A percentile compares a stretch with the other conserved stretches of the same genome.
These are phyloP conservation scores for Yarrowia galli DNA, from an alignment of 1,139 yeast genomes.

Conservation along the genomic window DNA sequence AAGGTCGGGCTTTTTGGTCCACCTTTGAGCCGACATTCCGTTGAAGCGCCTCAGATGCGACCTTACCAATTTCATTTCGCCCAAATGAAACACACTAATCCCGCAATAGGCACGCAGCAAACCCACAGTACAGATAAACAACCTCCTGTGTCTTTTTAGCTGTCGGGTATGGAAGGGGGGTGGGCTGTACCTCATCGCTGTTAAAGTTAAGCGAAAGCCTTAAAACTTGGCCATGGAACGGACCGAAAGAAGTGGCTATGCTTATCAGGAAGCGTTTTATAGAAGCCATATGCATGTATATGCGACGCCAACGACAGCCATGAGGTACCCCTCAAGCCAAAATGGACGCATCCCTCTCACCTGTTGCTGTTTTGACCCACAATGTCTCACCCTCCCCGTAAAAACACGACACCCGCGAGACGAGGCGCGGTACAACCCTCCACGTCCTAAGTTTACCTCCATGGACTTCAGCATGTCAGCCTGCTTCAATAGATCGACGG, in stretches of 20 bases:
- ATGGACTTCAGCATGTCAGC: neutral
- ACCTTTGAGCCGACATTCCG: slow-evolving; percentile 7
- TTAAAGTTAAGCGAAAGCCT: slow-evolving; percentile 1
- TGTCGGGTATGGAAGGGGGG: too few species aligned
- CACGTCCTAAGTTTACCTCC: neutral
- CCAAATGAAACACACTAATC: neutral
- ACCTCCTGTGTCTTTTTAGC: too few species aligned
- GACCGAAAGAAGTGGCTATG: neutral
- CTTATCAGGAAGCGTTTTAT: neutral
- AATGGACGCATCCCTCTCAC: neutral
- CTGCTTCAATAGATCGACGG: neutral
- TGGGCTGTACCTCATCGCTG: neutral
- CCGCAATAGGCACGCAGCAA: neutral
- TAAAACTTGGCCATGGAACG: neutral
- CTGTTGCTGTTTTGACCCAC: neutral
- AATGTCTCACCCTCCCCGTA: neutral
- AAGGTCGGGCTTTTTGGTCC: neutral
- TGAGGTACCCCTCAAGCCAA: neutral
- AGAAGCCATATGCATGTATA: neutral
- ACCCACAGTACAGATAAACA: too few species aligned
- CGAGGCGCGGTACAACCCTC: too few species aligned
- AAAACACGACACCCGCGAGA: too few species aligned
- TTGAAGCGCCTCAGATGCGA: slow-evolving; percentile 1
- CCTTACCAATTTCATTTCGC: neutral
- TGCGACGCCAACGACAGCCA: too few species aligned